A percentile compares a stretch with the other conserved stretches of the same genome.
Evolutionary conservation across 257 asterid species (phyloP).

Genomic region (Penstemon barbatus): DNA sequence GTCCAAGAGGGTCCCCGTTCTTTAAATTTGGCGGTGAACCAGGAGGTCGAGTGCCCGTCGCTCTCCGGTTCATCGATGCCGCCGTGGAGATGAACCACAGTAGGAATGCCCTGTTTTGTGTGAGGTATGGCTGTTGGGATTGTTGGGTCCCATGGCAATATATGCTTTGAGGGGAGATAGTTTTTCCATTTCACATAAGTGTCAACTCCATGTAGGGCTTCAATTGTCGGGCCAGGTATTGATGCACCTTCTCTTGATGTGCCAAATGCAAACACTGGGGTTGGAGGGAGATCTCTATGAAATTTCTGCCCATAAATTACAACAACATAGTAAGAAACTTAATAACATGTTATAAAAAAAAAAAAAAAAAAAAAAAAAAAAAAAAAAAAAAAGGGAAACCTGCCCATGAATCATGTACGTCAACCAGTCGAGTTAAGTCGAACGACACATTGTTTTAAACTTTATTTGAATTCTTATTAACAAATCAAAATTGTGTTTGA

Average conservation of each 20-base stretch:
- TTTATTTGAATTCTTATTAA: too few species aligned
- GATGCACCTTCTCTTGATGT: conserved; percentile 50
- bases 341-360: too few species aligned
- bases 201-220: conserved; percentile 61
- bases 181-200: conserved; percentile 60
- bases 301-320: conserved; percentile 54
- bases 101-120: conserved; percentile 56
- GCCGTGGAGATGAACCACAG: conserved; percentile 92
- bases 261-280: conserved; percentile 75
- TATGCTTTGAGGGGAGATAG: conserved; percentile 75
- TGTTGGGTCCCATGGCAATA: conserved; percentile 83
- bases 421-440: too few species aligned
- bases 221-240: conserved; percentile 91
- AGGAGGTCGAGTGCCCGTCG: conserved; percentile 62
- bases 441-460: too few species aligned
- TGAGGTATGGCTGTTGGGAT: conserved; percentile 69
- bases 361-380: too few species aligned
- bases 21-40: conserved; percentile 66
- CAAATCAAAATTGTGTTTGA: too few species aligned
- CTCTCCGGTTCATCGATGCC: conserved; percentile 67
- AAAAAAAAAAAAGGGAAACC: too few species aligned
- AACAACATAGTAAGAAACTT: too few species aligned
- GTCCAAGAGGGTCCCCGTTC: conserved; percentile 68
- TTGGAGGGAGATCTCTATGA: conserved; percentile 72
- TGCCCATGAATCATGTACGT: too few species aligned